Percentiles rank a stretch among this genome's conserved stretches.
These are phyloP conservation scores for Talaromyces funiculosus DNA, from an alignment of 2,329 filamentous ascomycete genomes.

Conservation along the genomic window DNA sequence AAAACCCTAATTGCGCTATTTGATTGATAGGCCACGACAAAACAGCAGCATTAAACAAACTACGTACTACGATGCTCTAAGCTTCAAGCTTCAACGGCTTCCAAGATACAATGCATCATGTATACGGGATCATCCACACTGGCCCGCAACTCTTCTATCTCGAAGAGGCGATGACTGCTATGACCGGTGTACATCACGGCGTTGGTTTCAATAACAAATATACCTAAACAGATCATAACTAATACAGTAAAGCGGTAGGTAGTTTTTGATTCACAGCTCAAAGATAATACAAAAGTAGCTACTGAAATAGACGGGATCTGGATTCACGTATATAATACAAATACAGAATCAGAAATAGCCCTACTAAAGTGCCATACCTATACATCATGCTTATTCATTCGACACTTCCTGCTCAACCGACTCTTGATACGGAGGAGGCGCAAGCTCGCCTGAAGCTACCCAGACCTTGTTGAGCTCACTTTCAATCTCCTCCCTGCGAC, in stretches of 20 bases:
- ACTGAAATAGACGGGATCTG: neutral
- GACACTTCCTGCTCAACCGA: constrained; percentile 3
- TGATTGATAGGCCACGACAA: neutral
- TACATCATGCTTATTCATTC: neutral
- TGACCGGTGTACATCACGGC: neutral
- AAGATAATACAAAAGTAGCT: neutral
- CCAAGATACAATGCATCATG: neutral
- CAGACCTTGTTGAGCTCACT: constrained; percentile 65
- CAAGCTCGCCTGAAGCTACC: constrained; percentile 42
- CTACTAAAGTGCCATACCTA: neutral
- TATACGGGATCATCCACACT: neutral
- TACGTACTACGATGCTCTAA: neutral
- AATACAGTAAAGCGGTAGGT: neutral
- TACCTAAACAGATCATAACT: neutral
- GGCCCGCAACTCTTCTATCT: neutral
- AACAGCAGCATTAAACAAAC: neutral
- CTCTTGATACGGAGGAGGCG: constrained; percentile 30
- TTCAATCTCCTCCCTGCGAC: constrained; percentile 73
- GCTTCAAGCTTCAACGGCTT: neutral
- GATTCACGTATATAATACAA: neutral
- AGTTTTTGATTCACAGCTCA: neutral
- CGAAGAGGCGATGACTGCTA: neutral
- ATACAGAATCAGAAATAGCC: neutral
- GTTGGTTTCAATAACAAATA: neutral
- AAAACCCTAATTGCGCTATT: neutral